phyloP scores from a whole-genome alignment of 768 basidiomycete genomes.

The Kwoniella europaea region DNA sequence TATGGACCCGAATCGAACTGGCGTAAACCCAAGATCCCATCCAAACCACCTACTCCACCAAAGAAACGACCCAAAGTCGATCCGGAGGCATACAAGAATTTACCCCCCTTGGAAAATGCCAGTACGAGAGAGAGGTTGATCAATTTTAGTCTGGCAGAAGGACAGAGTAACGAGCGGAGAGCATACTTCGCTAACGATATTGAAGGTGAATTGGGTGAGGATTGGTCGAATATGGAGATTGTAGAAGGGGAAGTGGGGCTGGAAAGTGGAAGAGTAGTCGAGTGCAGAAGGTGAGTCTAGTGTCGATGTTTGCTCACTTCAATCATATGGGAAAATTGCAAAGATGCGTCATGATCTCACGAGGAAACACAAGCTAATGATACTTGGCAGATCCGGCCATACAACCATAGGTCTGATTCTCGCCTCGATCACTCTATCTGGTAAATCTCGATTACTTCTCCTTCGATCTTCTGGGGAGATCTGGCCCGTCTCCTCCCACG shows the following conservation, averaged over 20 bases:
- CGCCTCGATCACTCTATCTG: slow-evolving; percentile 37
- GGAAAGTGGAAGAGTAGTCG: slow-evolving; percentile 42
- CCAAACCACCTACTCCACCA: slow-evolving; percentile 17
- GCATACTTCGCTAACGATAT: slow-evolving; percentile 32
- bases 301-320: not conserved
- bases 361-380: not conserved
- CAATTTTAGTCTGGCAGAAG: slow-evolving; percentile 21
- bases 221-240: slow-evolving; percentile 10
- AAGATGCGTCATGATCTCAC: not conserved
- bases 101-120: slow-evolving; percentile 14
- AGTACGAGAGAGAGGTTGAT: slow-evolving; percentile 28
- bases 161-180: slow-evolving; percentile 30
- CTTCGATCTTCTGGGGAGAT: slow-evolving; percentile 48
- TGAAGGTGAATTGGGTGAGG: slow-evolving; percentile 26
- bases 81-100: slow-evolving; percentile 18
- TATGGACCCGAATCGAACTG: slow-evolving; percentile 20
- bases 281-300: slow-evolving; percentile 40
- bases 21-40: slow-evolving; percentile 21
- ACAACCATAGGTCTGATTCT: slow-evolving; percentile 44
- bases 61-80: slow-evolving; percentile 20
- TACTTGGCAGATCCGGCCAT: slow-evolving; percentile 25
- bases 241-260: slow-evolving; percentile 23
- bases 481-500: slow-evolving; percentile 44
- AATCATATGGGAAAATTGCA: not conserved
- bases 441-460: slow-evolving; percentile 42